These are phyloP conservation scores for Pseudohyphozyma bogoriensis DNA, from an alignment of 768 basidiomycete species.

Conservation along the genomic window DNA sequence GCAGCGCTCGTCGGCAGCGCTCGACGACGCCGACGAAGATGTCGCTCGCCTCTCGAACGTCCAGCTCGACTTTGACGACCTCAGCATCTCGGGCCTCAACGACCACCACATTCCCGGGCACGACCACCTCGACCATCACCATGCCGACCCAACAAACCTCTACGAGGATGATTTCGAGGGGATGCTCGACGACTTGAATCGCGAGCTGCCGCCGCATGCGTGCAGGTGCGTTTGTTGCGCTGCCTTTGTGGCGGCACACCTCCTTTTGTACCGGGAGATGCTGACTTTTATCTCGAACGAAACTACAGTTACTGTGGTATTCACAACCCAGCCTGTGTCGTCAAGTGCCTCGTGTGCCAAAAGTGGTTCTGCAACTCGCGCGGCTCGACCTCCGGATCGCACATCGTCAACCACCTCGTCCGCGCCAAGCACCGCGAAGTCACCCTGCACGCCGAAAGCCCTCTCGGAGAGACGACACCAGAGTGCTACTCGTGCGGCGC, in stretches of 20 bases:
- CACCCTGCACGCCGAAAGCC: conserved; percentile 85
- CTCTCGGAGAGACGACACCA: conserved; percentile 91
- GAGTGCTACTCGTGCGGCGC: conserved; percentile 99
- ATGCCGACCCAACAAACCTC: conserved; percentile 15
- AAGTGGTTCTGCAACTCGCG: conserved; percentile 99
- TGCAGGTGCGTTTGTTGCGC: conserved; percentile 59
- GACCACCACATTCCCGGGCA: not conserved
- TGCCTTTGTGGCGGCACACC: not conserved
- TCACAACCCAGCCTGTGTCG: conserved; percentile 91
- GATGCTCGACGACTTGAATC: conserved; percentile 79
- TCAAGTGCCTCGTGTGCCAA: conserved; percentile 80
- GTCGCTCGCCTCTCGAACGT: conserved; percentile 7
- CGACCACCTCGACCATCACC: too few relatives aligned
- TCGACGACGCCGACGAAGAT: conserved; percentile 1
- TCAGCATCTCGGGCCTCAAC: conserved; percentile 4
- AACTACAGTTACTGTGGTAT: conserved; percentile 83
- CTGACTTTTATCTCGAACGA: not conserved
- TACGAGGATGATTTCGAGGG: conserved; percentile 78
- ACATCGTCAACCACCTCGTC: conserved; percentile 98
- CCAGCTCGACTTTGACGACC: conserved; percentile 20
- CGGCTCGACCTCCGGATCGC: conserved; percentile 84
- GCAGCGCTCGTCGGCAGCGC: not conserved
- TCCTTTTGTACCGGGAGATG: not conserved
- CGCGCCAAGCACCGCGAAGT: conserved; percentile 99
- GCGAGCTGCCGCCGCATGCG: conserved; percentile 82